Evolutionary conservation across 257 asterid genomes (phyloP), one percentile per base, ranked within the genome.

Genomic region (Ajuga chamaepitys): DNA sequence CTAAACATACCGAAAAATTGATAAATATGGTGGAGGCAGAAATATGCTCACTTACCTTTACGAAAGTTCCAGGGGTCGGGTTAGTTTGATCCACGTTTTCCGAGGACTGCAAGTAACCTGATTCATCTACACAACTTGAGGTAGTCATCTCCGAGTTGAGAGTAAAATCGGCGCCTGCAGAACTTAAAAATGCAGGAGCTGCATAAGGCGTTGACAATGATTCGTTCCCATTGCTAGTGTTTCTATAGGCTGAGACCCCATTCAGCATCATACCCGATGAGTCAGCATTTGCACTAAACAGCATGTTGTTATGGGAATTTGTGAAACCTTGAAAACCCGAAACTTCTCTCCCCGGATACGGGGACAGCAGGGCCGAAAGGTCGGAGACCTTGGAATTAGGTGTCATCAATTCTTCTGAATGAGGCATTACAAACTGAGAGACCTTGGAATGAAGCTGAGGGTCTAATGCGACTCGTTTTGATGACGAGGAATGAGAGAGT

Each of bases 91-190:
- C 96, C 80, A 78, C 87, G 66, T 89, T 87, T 74, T 84, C 96
- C 0, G 95, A 75, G 70, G 90, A 78, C 76, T 82, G 94, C 86
- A 93, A 70, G 82, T 81, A 89, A 72, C 88, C 90, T 3, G 97
- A 89, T 62, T 89, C 97, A 74, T 87, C 96, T 8, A 87, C 83
- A 75, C 95, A 85, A 78, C 89, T 87, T 40, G 96, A 87, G 56
- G 87, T 74, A 47, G 88, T 75, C 88, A 87, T 69, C 81, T 81
- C 95, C 13, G 95, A 67, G 72, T 78, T 86, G 32, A 79, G 81
- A 56, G 91, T 84, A 74, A 81, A 86, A 45, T 75, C 75, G 44
- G 83, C 68, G 62, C 85, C 90, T 24, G 64, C 75, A 58, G 77
- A 74, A 68, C 79, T 78, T 3, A 73, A 59, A 67, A 84, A 87